Evolutionary conservation across 441 rosid species (phyloP).

Genomic region (Populus hybrid): DNA sequence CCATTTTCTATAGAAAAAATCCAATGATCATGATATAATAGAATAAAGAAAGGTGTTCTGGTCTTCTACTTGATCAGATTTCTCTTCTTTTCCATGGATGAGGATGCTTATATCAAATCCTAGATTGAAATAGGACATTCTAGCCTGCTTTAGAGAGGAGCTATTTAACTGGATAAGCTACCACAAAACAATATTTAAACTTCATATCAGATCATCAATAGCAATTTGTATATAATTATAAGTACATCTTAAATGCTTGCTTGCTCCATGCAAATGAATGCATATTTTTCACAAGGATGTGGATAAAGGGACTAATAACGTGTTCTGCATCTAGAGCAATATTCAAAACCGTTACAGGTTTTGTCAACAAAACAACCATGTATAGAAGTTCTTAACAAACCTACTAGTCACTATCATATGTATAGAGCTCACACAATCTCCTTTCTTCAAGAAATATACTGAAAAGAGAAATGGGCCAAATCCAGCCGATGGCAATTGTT

Average conservation of each 20-base stretch:
- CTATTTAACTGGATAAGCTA: neutral
- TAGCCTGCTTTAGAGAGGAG: neutral
- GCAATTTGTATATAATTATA: too few species aligned
- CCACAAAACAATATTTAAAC: neutral
- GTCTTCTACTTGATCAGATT: neutral
- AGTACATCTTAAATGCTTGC: neutral
- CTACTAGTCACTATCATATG: neutral
- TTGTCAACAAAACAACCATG: neutral
- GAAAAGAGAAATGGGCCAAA: neutral
- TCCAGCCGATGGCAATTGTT: neutral
- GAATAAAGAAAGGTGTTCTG: neutral
- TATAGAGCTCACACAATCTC: neutral
- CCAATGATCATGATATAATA: neutral
- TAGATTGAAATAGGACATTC: neutral
- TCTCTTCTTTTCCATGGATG: neutral
- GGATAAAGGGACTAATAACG: neutral
- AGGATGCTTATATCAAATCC: neutral
- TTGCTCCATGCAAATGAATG: neutral
- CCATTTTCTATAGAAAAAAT: neutral
- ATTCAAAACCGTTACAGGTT: neutral
- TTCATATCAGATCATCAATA: neutral
- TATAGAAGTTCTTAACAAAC: neutral
- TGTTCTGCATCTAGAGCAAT: neutral
- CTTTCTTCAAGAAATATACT: neutral
- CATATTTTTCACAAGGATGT: neutral